phyloP scores from a whole-genome alignment of 345 rosid species.

The Populus pruinosa region DNA sequence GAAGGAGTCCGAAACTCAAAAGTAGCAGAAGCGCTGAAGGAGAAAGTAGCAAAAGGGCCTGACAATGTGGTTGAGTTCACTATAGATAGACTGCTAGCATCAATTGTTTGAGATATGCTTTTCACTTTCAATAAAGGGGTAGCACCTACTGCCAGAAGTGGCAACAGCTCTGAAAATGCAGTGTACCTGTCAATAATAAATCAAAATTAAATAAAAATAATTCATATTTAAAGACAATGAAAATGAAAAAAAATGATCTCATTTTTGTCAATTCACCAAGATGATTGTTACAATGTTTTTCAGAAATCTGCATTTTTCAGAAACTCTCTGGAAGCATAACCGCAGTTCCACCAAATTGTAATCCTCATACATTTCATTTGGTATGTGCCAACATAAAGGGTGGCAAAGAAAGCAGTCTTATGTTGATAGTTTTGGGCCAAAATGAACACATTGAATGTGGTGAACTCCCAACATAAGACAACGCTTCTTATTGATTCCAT shows the following conservation, averaged over 20 bases:
- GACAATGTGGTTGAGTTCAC: conserved; percentile 69
- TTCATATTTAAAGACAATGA: neutral
- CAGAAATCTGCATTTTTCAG: neutral
- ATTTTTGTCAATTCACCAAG: neutral
- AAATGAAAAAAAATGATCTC: conserved; percentile 1
- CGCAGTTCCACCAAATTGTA: neutral
- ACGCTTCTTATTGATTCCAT: neutral
- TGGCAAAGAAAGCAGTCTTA: neutral
- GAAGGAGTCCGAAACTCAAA: conserved; percentile 80
- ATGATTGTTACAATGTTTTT: neutral
- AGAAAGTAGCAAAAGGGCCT: conserved; percentile 72
- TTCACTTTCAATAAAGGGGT: conserved; percentile 73
- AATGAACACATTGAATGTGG: neutral
- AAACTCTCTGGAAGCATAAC: neutral
- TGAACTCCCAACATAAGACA: neutral
- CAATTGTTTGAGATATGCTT: conserved; percentile 61
- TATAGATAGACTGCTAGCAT: conserved; percentile 47
- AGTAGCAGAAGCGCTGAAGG: conserved; percentile 78
- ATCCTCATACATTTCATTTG: neutral
- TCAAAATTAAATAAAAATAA: neutral
- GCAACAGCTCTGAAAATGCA: conserved; percentile 87
- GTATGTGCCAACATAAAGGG: neutral
- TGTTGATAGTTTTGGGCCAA: neutral
- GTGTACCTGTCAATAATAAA: conserved; percentile 55
- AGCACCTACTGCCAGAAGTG: conserved; percentile 72